Percentiles rank a stretch among this genome's conserved stretches.
Conservation (phyloP, 2,329 filamentous ascomycete species). For the Colletotrichum neosansevieriae region DNA sequence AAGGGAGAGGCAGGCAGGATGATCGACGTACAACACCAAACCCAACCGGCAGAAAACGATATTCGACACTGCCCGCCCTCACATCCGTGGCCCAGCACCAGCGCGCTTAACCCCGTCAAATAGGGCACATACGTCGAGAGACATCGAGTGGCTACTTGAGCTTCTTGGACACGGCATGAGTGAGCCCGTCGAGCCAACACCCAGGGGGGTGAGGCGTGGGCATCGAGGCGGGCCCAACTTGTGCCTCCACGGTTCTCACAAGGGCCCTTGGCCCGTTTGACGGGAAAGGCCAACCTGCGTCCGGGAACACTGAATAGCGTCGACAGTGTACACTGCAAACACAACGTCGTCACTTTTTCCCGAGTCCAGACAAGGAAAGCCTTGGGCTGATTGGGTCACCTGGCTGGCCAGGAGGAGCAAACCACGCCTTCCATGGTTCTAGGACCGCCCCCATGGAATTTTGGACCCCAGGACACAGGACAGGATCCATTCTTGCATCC, state of each 20-base stretch:
- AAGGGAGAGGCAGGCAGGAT: constrained; percentile 11
- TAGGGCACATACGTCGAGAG: constrained; percentile 35
- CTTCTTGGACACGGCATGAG: constrained; percentile 24
- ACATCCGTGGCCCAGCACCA: constrained; percentile 33
- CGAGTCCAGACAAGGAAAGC: constrained; percentile 4
- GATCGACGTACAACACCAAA: constrained; percentile 25
- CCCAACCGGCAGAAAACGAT: constrained; percentile 40
- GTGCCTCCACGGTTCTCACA: constrained; percentile 7
- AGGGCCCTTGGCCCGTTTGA: constrained; percentile 18
- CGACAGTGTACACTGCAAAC: constrained; percentile 22
- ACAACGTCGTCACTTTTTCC: constrained; percentile 28
- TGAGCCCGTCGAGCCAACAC: constrained; percentile 17
- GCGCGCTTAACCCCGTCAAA: constrained; percentile 35
- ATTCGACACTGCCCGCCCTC: constrained; percentile 38
- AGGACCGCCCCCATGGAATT: constrained; percentile 20
- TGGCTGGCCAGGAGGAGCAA: constrained; percentile 20
- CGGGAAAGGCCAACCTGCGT: constrained; percentile 19
- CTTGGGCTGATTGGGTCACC: constrained; percentile 26
- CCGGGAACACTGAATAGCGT: constrained; percentile 23
- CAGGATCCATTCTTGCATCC: constrained; percentile 28
- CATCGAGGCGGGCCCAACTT: constrained; percentile 21
- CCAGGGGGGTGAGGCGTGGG: constrained; percentile 30
- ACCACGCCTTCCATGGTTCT: constrained; percentile 24
- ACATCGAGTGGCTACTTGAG: constrained; percentile 11
- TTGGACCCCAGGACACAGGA: background rate